These are phyloP conservation scores for Skeletonema grethae DNA, from an alignment of 108 stramenopile species.

Conservation along the genomic window DNA sequence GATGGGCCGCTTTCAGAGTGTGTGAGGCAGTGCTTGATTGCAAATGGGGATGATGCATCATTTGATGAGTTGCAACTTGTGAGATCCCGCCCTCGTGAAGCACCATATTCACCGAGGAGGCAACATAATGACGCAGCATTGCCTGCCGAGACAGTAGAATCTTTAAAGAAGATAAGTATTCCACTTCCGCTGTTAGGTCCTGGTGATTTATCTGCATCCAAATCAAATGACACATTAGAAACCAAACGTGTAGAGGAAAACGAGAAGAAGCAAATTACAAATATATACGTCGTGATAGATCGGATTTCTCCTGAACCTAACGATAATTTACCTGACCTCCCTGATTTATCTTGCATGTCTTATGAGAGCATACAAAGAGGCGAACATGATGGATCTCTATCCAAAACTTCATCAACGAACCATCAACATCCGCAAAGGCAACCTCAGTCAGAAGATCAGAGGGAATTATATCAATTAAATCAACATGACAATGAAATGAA, in stretches of 20 bases:
- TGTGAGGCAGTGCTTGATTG: slow-evolving; percentile 29
- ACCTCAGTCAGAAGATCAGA: slow-evolving; percentile 9
- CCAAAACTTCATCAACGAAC: slow-evolving; percentile 12
- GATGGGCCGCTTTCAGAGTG: slow-evolving; percentile 34
- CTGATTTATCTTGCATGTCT: slow-evolving; percentile 15
- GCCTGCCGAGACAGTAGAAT: not conserved
- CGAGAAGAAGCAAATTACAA: slow-evolving; percentile 14
- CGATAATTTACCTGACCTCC: slow-evolving; percentile 19
- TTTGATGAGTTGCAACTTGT: slow-evolving; percentile 24
- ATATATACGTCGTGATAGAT: slow-evolving; percentile 53
- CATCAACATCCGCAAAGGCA: not conserved
- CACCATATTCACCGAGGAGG: slow-evolving; percentile 30
- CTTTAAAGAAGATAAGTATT: not conserved
- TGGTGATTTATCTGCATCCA: not conserved
- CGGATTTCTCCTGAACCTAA: slow-evolving; percentile 28
- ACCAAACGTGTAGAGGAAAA: slow-evolving; percentile 7
- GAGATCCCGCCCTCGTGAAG: slow-evolving; percentile 7
- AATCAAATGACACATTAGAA: not conserved
- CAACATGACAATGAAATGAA: slow-evolving; percentile 31
- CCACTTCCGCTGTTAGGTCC: not conserved
- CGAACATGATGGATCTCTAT: slow-evolving; percentile 1
- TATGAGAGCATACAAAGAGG: slow-evolving; percentile 7
- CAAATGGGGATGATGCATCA: slow-evolving; percentile 25
- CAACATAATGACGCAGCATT: not conserved
- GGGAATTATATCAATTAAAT: not conserved